These are phyloP conservation scores for Torulaspora delbrueckii DNA, from an alignment of 805 yeast species.

Conservation along the genomic window DNA sequence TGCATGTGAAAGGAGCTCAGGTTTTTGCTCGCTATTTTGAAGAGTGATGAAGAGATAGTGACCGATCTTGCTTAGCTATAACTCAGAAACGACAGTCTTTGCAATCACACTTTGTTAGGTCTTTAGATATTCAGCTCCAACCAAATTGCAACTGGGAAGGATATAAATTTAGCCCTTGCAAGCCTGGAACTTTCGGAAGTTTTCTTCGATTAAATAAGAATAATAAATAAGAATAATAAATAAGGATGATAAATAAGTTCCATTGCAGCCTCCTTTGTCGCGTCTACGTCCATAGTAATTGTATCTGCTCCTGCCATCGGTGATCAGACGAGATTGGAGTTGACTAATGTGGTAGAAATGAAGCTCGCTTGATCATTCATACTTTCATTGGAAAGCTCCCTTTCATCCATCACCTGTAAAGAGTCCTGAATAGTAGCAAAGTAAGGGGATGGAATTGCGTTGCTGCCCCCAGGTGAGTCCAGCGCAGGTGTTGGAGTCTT, in stretches of 20 bases:
- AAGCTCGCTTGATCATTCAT: slow-evolving; percentile 11
- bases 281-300: background rate
- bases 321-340: slow-evolving; percentile 13
- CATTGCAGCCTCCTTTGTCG: background rate
- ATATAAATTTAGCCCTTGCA: too few species aligned
- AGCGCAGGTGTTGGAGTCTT: slow-evolving; percentile 17
- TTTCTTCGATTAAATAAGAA: too few species aligned
- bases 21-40: too few species aligned
- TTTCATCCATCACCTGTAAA: slow-evolving; percentile 41
- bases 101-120: too few species aligned
- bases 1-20: too few species aligned
- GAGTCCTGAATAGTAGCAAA: slow-evolving; percentile 56
- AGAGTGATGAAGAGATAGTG: too few species aligned
- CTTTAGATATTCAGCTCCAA: too few species aligned
- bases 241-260: background rate
- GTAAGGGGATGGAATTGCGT: slow-evolving; percentile 35
- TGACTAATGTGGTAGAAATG: slow-evolving; percentile 11
- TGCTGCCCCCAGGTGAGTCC: background rate
- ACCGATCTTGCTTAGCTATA: too few species aligned
- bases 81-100: too few species aligned
- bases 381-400: slow-evolving; percentile 21
- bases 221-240: too few species aligned
- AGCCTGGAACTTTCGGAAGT: too few species aligned
- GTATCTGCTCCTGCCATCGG: background rate
- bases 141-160: too few species aligned